These are phyloP conservation scores for Diaporthe vexans DNA, from an alignment of 2,329 filamentous ascomycete species.

Conservation along the genomic window DNA sequence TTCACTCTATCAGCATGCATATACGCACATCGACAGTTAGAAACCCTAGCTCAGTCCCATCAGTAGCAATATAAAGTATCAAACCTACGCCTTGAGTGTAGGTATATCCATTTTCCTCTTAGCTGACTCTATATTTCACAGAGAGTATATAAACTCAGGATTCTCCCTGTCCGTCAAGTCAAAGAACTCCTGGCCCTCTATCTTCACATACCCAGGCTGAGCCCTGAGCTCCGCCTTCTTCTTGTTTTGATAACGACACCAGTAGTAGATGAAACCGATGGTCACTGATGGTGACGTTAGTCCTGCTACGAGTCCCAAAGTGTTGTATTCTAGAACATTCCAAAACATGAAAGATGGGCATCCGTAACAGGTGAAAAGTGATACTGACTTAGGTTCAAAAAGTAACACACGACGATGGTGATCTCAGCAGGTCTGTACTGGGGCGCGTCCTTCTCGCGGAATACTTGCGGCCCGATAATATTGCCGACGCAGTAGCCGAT, in stretches of 20 bases:
- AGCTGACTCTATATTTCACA: slow-evolving; percentile 58
- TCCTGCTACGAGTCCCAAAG: too few relatives aligned
- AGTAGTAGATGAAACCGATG: slow-evolving; percentile 73
- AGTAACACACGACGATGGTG: slow-evolving; percentile 72
- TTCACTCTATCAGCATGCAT: too few relatives aligned
- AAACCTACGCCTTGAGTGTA: too few relatives aligned
- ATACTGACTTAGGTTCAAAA: slow-evolving; percentile 64
- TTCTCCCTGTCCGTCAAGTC: slow-evolving; percentile 78
- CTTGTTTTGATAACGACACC: slow-evolving; percentile 70
- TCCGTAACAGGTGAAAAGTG: too few relatives aligned
- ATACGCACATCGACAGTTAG: too few relatives aligned
- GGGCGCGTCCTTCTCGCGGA: slow-evolving; percentile 68
- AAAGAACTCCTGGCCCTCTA: slow-evolving; percentile 77
- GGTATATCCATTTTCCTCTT: too few relatives aligned
- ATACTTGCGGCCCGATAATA: slow-evolving; percentile 68
- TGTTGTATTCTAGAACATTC: too few relatives aligned
- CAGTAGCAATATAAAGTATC: too few relatives aligned
- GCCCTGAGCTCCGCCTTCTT: slow-evolving; percentile 68
- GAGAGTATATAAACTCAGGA: slow-evolving; percentile 72
- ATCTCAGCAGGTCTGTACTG: slow-evolving; percentile 75
- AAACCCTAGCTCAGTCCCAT: too few relatives aligned
- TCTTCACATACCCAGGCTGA: slow-evolving; percentile 68
- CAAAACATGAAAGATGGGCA: too few relatives aligned
- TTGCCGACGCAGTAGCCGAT: slow-evolving; percentile 68
- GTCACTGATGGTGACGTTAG: too few relatives aligned